Conservation (phyloP, 2,329 filamentous ascomycete genomes). For the Pyrenochaeta sp. region DNA sequence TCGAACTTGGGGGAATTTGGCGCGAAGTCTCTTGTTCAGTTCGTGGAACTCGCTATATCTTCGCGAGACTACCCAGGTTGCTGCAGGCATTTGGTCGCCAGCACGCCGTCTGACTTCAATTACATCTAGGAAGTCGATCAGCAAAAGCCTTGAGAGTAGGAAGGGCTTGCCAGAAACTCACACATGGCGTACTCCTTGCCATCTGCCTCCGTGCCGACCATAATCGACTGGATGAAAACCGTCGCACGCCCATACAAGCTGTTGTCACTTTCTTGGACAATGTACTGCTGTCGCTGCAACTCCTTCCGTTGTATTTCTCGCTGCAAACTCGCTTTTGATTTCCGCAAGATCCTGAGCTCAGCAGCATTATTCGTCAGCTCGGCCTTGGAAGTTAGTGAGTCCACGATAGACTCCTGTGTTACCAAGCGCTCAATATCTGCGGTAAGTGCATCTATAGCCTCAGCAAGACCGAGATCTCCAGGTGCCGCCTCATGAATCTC, state of each 20-base stretch:
- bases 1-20: constrained; percentile 85
- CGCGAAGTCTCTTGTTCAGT: constrained; percentile 86
- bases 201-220: constrained; percentile 90
- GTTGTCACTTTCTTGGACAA: constrained; percentile 97
- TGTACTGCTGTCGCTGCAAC: constrained; percentile 94
- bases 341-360: constrained; percentile 88
- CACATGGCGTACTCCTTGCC: constrained; percentile 92
- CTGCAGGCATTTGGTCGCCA: constrained; percentile 95
- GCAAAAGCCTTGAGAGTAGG: background rate
- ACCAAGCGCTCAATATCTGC: constrained; percentile 88
- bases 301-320: constrained; percentile 94
- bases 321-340: constrained; percentile 92
- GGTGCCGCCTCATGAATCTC: constrained; percentile 94
- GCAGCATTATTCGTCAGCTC: constrained; percentile 97
- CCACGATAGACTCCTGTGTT: constrained; percentile 88
- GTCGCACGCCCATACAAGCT: constrained; percentile 92
- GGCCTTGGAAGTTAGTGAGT: constrained; percentile 90
- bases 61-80: constrained; percentile 89
- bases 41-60: constrained; percentile 98
- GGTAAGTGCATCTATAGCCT: constrained; percentile 88
- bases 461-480: constrained; percentile 89
- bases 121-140: constrained; percentile 63
- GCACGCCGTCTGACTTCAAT: constrained; percentile 90
- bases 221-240: constrained; percentile 89
- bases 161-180: constrained; percentile 46